phyloP scores from a whole-genome alignment of 2,329 filamentous ascomycete genomes.

The Periconia sp. region DNA sequence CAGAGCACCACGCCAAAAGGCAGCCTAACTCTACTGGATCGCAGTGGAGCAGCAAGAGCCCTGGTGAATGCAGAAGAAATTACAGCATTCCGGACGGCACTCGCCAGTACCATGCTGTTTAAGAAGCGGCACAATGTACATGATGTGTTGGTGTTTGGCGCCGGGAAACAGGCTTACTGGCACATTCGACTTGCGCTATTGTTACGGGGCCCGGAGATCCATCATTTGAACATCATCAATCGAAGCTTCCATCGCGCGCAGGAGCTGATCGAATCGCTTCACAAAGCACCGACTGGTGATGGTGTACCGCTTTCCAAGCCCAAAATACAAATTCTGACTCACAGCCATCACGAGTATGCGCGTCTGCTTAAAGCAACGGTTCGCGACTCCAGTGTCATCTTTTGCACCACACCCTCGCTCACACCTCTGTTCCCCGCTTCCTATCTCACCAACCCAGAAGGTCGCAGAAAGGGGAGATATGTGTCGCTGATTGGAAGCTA shows the following conservation, averaged over 20 bases:
- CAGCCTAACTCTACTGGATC: slow-evolving; percentile 62
- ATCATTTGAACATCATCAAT: slow-evolving; percentile 81
- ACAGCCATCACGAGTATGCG: slow-evolving; percentile 68
- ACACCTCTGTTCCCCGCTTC: slow-evolving; percentile 73
- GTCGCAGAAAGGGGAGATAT: slow-evolving; percentile 68
- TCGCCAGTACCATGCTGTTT: slow-evolving; percentile 64
- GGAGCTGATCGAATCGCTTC: slow-evolving; percentile 56
- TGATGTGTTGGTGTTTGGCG: slow-evolving; percentile 81
- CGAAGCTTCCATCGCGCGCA: slow-evolving; percentile 65
- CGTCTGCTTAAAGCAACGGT: slow-evolving; percentile 72
- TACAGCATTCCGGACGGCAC: slow-evolving; percentile 69
- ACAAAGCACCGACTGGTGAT: slow-evolving; percentile 36
- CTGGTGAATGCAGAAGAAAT: slow-evolving; percentile 69
- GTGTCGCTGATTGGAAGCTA: slow-evolving; percentile 73
- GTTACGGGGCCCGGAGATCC: slow-evolving; percentile 68
- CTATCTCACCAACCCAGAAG: slow-evolving; percentile 72
- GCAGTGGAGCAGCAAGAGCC: slow-evolving; percentile 59
- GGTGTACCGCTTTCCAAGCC: slow-evolving; percentile 26
- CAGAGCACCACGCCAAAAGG: slow-evolving; percentile 55
- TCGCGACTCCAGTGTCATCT: slow-evolving; percentile 74
- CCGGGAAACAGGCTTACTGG: slow-evolving; percentile 88
- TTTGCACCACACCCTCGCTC: slow-evolving; percentile 81
- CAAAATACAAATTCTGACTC: slow-evolving; percentile 71
- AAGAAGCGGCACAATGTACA: slow-evolving; percentile 68
- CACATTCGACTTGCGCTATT: slow-evolving; percentile 83